Percentiles rank a stretch among this genome's conserved stretches.
These are phyloP conservation scores for Rosa persica DNA, from an alignment of 306 rosid species.

Conservation along the genomic window DNA sequence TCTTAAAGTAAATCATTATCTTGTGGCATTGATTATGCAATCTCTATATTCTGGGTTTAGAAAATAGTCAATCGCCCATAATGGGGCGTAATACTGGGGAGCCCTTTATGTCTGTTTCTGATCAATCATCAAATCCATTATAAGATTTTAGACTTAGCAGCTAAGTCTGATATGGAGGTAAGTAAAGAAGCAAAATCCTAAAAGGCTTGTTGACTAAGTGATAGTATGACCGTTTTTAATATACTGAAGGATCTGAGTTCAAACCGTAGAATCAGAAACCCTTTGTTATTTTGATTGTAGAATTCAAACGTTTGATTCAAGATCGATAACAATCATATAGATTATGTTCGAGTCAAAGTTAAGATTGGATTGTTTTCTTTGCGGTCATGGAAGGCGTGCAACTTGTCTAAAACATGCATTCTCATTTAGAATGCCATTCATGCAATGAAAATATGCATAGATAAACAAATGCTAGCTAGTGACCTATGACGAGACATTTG, in stretches of 20 bases:
- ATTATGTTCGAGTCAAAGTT: constrained; percentile 9
- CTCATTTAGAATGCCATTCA: neutral
- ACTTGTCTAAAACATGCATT: neutral
- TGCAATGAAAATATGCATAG: neutral
- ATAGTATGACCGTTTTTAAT: neutral
- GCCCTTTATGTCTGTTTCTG: neutral
- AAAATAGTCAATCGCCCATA: neutral
- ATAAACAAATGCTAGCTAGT: neutral
- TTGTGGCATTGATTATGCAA: constrained; percentile 14
- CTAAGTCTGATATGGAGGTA: constrained; percentile 9
- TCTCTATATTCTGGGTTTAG: neutral
- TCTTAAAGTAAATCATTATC: constrained; percentile 1
- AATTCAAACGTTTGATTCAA: constrained; percentile 12
- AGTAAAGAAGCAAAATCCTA: neutral
- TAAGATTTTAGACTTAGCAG: neutral
- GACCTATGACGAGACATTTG: neutral
- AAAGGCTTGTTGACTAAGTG: neutral
- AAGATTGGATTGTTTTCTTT: neutral
- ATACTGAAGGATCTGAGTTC: neutral
- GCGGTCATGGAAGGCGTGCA: constrained; percentile 6
- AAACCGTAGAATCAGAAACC: neutral
- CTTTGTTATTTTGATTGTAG: neutral
- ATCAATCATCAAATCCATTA: neutral
- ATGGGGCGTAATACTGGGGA: constrained; percentile 17
- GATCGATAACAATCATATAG: neutral